Percentiles rank a stretch among this genome's conserved stretches.
Evolutionary conservation across 2,329 filamentous ascomycete genomes (phyloP).

Genomic region (Huntiella abstrusa): DNA sequence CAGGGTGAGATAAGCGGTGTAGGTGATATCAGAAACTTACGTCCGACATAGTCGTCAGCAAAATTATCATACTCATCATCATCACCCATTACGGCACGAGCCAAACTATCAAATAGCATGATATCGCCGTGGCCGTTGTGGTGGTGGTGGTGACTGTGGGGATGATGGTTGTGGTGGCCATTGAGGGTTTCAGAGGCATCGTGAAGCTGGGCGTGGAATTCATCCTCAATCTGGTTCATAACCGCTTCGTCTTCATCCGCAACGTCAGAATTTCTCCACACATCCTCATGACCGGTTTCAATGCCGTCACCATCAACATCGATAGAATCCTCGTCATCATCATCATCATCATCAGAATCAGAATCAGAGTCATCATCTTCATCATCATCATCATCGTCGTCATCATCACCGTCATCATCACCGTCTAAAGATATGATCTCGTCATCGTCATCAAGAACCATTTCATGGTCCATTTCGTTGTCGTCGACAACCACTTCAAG

Average conservation of each 20-base stretch:
- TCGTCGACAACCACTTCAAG: slow-evolving; percentile 67
- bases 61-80: slow-evolving; percentile 33
- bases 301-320: slow-evolving; percentile 43
- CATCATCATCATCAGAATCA: slow-evolving; percentile 25
- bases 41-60: neutral
- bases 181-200: slow-evolving; percentile 21
- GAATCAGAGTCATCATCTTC: slow-evolving; percentile 20
- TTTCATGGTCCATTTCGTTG: slow-evolving; percentile 41
- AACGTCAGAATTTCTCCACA: slow-evolving; percentile 40
- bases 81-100: slow-evolving; percentile 32
- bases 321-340: slow-evolving; percentile 37
- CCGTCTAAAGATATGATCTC: slow-evolving; percentile 24
- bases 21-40: too few species aligned
- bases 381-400: slow-evolving; percentile 28
- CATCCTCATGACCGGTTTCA: slow-evolving; percentile 34
- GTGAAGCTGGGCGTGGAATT: slow-evolving; percentile 31
- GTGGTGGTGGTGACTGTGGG: slow-evolving; percentile 5
- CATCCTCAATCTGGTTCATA: slow-evolving; percentile 33
- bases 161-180: slow-evolving; percentile 7
- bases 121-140: slow-evolving; percentile 22
- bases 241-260: slow-evolving; percentile 33
- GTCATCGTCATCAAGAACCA: slow-evolving; percentile 34
- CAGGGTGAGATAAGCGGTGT: too few species aligned
- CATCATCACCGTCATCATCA: slow-evolving; percentile 28
- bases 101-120: slow-evolving; percentile 31